These are phyloP conservation scores for Cocos nucifera DNA, from an alignment of 176 grass and related monocot genomes.

Conservation along the genomic window DNA sequence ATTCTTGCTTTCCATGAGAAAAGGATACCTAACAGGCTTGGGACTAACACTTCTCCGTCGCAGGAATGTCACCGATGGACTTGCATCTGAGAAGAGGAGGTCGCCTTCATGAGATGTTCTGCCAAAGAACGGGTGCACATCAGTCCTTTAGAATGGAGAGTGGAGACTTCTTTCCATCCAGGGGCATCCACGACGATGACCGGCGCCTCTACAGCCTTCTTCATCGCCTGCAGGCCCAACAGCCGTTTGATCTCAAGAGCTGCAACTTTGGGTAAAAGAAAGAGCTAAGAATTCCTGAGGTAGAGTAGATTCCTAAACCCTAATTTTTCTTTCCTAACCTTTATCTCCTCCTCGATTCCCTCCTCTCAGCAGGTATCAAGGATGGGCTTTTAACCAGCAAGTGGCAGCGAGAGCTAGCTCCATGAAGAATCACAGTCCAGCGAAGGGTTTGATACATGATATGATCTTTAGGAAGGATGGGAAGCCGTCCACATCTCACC, in stretches of 20 bases:
- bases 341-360: background rate
- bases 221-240: slow-evolving; percentile 21
- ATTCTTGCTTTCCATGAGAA: too few species aligned
- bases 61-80: slow-evolving; percentile 65
- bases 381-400: slow-evolving; percentile 55
- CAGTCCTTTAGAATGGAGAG: slow-evolving; percentile 30
- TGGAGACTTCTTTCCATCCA: slow-evolving; percentile 31
- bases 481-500: slow-evolving; percentile 23
- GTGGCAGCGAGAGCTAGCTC: slow-evolving; percentile 9
- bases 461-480: slow-evolving; percentile 32
- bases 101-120: slow-evolving; percentile 59
- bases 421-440: slow-evolving; percentile 24
- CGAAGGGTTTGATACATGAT: slow-evolving; percentile 63
- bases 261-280: slow-evolving; percentile 38
- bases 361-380: slow-evolving; percentile 38
- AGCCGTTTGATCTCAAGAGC: slow-evolving; percentile 52
- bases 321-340: slow-evolving; percentile 7
- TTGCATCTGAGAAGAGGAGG: slow-evolving; percentile 77
- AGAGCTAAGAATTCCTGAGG: background rate
- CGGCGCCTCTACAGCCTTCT: slow-evolving; percentile 41
- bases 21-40: too few species aligned
- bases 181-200: slow-evolving; percentile 27
- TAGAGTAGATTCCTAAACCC: slow-evolving; percentile 21
- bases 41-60: background rate
- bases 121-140: slow-evolving; percentile 41